Percentiles rank a stretch among this genome's conserved stretches.
Evolutionary conservation across 495 filamentous ascomycete genomes (phyloP).

Genomic region (Aspergillus sclerotioniger): DNA sequence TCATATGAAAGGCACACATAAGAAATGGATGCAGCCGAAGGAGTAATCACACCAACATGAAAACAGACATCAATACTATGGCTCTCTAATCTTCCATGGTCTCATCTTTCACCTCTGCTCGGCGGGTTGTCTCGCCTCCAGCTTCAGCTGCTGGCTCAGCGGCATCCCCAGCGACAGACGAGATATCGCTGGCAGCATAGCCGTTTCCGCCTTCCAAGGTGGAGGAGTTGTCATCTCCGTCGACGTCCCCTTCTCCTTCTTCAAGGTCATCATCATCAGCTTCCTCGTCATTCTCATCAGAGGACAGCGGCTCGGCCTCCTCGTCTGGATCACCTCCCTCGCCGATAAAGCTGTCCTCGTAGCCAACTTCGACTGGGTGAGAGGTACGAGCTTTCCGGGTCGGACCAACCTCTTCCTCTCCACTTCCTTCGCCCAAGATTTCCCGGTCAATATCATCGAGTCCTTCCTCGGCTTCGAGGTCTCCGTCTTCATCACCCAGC

Average conservation of each 20-base stretch:
- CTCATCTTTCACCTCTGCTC: conserved; percentile 32
- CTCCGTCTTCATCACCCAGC: conserved; percentile 27
- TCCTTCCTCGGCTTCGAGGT: conserved; percentile 40
- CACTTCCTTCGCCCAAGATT: conserved; percentile 48
- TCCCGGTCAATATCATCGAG: conserved; percentile 54
- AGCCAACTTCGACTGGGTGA: conserved; percentile 22
- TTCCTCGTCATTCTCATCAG: conserved; percentile 36
- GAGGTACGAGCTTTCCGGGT: conserved; percentile 14
- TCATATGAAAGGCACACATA: conserved; percentile 1
- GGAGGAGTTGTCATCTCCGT: conserved; percentile 42
- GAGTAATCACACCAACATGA: neutral
- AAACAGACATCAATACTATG: neutral
- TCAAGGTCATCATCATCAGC: conserved; percentile 38
- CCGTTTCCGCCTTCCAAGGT: conserved; percentile 42
- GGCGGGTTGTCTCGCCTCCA: conserved; percentile 14
- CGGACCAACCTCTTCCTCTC: conserved; percentile 38
- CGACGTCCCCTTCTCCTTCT: conserved; percentile 25
- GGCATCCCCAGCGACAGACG: conserved; percentile 26
- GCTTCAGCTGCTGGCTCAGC: conserved; percentile 22
- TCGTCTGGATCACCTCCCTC: conserved; percentile 33
- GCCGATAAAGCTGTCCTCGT: conserved; percentile 29
- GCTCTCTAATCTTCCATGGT: conserved; percentile 32
- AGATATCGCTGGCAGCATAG: conserved; percentile 39
- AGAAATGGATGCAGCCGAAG: neutral
- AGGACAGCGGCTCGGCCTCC: conserved; percentile 23